Percentiles rank a stretch among this genome's conserved stretches.
phyloP scores from a whole-genome alignment of 495 filamentous ascomycete genomes.

The Xylaria acuta region DNA sequence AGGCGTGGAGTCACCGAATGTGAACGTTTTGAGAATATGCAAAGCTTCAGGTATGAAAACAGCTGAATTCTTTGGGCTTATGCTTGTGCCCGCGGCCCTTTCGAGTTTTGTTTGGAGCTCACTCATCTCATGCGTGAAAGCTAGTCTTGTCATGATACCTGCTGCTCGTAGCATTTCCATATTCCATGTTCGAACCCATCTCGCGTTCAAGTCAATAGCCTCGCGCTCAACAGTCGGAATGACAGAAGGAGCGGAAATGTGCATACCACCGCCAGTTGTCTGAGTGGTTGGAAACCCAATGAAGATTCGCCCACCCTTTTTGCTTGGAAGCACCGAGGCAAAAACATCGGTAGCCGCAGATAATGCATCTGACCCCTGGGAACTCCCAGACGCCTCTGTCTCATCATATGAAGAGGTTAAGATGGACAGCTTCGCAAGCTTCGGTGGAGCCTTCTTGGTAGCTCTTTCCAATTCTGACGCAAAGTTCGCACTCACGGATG shows the following conservation, averaged over 20 bases:
- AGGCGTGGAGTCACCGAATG: constrained; percentile 86
- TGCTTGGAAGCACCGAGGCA: constrained; percentile 85
- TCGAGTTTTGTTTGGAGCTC: constrained; percentile 67
- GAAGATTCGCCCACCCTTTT: constrained; percentile 84
- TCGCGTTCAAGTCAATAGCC: constrained; percentile 93
- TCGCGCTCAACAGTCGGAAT: constrained; percentile 99
- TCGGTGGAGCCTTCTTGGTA: constrained; percentile 95
- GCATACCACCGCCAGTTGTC: constrained; percentile 90
- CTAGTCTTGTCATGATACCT: constrained; percentile 87
- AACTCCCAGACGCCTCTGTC: constrained; percentile 65
- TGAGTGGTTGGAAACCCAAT: constrained; percentile 98
- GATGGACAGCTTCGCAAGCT: constrained; percentile 79
- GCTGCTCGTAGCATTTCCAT: constrained; percentile 91
- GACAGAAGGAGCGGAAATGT: constrained; percentile 97
- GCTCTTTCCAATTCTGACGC: constrained; percentile 90
- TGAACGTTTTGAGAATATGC: constrained; percentile 81
- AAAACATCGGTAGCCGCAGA: constrained; percentile 77
- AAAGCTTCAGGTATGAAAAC: constrained; percentile 77
- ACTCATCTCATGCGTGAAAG: constrained; percentile 84
- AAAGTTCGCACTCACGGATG: constrained; percentile 69
- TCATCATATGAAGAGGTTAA: constrained; percentile 92
- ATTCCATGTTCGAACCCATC: constrained; percentile 94
- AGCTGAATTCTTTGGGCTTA: constrained; percentile 59
- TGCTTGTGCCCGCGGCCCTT: constrained; percentile 50
- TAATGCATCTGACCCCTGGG: constrained; percentile 47